Conservation (phyloP, 352 stramenopile species). For the Phytophthora vignae region DNA sequence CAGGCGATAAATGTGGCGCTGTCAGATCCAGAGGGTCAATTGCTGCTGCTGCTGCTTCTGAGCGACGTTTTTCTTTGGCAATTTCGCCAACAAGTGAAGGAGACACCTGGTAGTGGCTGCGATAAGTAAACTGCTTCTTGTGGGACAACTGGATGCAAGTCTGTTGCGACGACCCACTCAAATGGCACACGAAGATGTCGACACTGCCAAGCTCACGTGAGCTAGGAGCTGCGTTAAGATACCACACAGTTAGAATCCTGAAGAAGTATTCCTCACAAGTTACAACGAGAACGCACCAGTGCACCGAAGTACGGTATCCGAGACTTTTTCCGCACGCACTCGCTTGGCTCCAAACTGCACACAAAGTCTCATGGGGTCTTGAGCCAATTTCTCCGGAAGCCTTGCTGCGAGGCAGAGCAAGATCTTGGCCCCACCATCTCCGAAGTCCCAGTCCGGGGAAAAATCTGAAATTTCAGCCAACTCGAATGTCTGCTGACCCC, state of each 20-base stretch:
- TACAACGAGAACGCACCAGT: slow-evolving; percentile 54
- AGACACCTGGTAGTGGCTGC: slow-evolving; percentile 49
- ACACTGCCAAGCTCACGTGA: slow-evolving; percentile 51
- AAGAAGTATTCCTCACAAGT: background rate
- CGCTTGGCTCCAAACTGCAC: slow-evolving; percentile 74
- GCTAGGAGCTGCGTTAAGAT: slow-evolving; percentile 48
- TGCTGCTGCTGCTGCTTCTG: background rate
- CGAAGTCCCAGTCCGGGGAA: slow-evolving; percentile 87
- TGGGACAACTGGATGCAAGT: slow-evolving; percentile 58
- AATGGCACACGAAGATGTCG: slow-evolving; percentile 69
- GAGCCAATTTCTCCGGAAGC: slow-evolving; percentile 32
- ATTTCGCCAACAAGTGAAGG: slow-evolving; percentile 36
- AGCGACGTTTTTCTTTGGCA: slow-evolving; percentile 17
- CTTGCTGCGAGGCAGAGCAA: slow-evolving; percentile 77
- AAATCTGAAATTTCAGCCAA: slow-evolving; percentile 79
- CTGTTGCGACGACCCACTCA: slow-evolving; percentile 22
- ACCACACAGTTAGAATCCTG: background rate
- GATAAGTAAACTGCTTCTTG: slow-evolving; percentile 65
- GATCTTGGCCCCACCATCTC: slow-evolving; percentile 78
- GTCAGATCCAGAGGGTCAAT: slow-evolving; percentile 27
- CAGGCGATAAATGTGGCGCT: slow-evolving; percentile 8
- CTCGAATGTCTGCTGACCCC: slow-evolving; percentile 40
- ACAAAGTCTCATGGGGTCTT: slow-evolving; percentile 54
- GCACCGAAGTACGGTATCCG: slow-evolving; percentile 78
- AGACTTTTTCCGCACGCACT: slow-evolving; percentile 67